Base-by-base conservation (phyloP, 1,284 basidiomycete genomes). In the Naganishia sp. region DNA sequence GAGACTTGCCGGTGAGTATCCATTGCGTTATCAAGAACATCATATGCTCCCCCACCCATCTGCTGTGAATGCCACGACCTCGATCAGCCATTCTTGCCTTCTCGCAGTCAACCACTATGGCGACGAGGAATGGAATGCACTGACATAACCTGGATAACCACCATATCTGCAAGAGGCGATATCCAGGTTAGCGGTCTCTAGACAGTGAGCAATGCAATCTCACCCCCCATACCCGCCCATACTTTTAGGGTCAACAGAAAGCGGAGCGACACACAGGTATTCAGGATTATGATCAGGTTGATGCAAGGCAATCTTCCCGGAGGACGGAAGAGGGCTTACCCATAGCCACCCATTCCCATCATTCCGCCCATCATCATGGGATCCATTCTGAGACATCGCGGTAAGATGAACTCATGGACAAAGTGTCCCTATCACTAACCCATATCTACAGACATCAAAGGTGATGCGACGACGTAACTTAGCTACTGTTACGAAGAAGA, bases 11-110 rank as follows among this genome's bases (percentile, higher is more conserved):
- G 67, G 57, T 68, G 67, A 53, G 67, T 64, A 49, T 68, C 67
- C 33, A 64, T 31, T 13, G 53, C 53, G 23, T 54, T 48, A 43
- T 65, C 54, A n/a, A 45, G n/a, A 16, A 56, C 4, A 53, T 64
- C 61, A 63, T 64, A 68, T 52, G 61, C 55, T 21, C 68, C 69
- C 71, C 72, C 72, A 68, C 50, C 69, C 63, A 55, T 63, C 67
- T 68, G 67, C 67, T 68, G 36, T n/a, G 13, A 28, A 36, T 23
- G 15, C 6, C 18, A 28, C 18, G 13, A 45, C 5, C 21, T n/a
- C 18, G 46, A 31, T n/a, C 49, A 25, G 7, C 1, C 3, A 31
- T 42, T 16, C n/a, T 56, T 25, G 10, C 16, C 23, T 39, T 39
- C 49, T 25, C 33, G 36, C 16, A 36, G 18, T 39, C 15, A 46